These are phyloP conservation scores for Cladosporium sp. DNA, from an alignment of 2,329 filamentous ascomycete genomes.

Conservation along the genomic window DNA sequence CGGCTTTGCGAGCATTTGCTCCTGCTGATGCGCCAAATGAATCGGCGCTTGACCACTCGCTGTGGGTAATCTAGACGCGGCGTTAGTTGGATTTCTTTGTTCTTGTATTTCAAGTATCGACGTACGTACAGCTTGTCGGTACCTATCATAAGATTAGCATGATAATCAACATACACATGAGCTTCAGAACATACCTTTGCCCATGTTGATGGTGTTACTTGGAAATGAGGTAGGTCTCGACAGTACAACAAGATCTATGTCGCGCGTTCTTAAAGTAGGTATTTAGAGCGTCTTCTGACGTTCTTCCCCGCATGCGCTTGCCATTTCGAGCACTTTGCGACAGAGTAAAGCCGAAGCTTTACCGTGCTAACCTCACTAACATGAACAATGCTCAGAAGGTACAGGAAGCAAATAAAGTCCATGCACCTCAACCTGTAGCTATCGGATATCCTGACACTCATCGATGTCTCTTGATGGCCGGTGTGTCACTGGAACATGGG, in stretches of 20 bases:
- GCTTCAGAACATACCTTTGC: conserved; percentile 17
- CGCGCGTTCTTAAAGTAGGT: not conserved
- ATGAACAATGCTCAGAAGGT: not conserved
- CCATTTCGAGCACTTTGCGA: not conserved
- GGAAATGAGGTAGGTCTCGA: not conserved
- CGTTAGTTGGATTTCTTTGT: conserved; percentile 7
- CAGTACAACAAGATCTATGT: not conserved
- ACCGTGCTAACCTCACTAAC: not conserved
- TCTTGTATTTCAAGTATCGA: conserved; percentile 17
- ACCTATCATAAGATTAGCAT: conserved; percentile 23
- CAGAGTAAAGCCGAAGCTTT: not conserved
- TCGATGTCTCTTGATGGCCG: too few relatives aligned
- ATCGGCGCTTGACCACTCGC: conserved; percentile 91
- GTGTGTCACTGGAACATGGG: too few relatives aligned
- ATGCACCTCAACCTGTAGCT: too few relatives aligned
- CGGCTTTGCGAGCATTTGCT: conserved; percentile 57
- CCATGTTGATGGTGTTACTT: conserved; percentile 14
- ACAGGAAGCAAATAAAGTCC: not conserved
- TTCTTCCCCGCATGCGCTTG: not conserved
- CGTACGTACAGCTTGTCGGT: conserved; percentile 39
- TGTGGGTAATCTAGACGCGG: conserved; percentile 74
- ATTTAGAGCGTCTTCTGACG: not conserved
- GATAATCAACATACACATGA: not conserved
- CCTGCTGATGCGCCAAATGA: conserved; percentile 78
- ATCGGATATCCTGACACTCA: too few relatives aligned